Evolutionary conservation across 371 early-diverging fungal species (phyloP), one percentile per base, ranked within the genome.

Genomic region (Mortierella sp.): DNA sequence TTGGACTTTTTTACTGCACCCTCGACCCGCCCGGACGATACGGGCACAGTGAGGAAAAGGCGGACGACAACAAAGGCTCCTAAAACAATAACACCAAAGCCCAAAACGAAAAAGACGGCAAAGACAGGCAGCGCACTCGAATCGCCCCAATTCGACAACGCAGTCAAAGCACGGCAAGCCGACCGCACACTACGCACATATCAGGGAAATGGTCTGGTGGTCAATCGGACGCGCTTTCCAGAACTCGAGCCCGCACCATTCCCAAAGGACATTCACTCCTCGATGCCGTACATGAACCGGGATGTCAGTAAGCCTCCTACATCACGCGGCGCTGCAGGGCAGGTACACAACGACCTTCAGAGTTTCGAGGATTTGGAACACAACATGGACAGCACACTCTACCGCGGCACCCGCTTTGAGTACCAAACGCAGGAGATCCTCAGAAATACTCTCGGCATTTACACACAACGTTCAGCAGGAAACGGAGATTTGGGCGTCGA

Each of bases 401-500:
- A 81, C 46, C 79, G 72, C 13, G 86, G 86, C 51, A 86, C 86
- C 4, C 79, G 76, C 9, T 86, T 86, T 44, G 86, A 86, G 44
- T 86, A 86, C 28, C 86, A 79, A 69, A 81, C 86, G 0, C 86
- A 86, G 53, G 74, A 76, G 46, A 69, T 86, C 48, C 79, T 86
- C 71, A 75, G n/a, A 34, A 76, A 79, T 9, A n/a, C 37, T 2
- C 82, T 86, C 28, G 86, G 86, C 11, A 86, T 86, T 43, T 86
- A 86, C 57, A 86, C 86, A 24, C 86, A 81, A n/a, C 82, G 82
- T 13, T 79, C 82, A 31, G 86, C 86, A 28, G 86, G 86, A 13
- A 76, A 76, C 48, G 57, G 64, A 16, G 86, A 86, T 31, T n/a
- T 67, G 37, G 86, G 86, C 5, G 77, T 86, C 54, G 86, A 86